These are phyloP conservation scores for Boletus edulis DNA, from an alignment of 768 basidiomycete species.

Conservation along the genomic window DNA sequence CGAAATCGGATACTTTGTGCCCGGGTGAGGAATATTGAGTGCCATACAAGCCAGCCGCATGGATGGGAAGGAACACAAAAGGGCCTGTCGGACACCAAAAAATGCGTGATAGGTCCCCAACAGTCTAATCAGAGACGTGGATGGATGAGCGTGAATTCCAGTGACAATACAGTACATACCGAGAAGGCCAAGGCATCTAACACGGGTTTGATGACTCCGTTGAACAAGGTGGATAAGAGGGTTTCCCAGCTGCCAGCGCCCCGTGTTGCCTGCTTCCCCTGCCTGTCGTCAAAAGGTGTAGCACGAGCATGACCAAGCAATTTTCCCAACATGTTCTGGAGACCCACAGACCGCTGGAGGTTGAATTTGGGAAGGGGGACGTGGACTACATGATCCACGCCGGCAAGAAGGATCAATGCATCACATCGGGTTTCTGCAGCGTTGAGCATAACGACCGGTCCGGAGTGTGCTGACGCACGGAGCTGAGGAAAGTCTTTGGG, in stretches of 20 bases:
- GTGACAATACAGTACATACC: neutral
- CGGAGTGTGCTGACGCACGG: neutral
- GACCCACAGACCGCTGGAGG: neutral
- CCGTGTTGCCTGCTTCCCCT: neutral
- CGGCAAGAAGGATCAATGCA: constrained; percentile 17
- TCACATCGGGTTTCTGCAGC: constrained; percentile 27
- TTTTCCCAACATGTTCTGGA: neutral
- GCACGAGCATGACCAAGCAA: neutral
- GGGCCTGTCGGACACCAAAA: neutral
- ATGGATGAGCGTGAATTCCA: too few species aligned
- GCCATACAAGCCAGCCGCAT: neutral
- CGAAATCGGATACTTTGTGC: neutral
- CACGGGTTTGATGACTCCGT: neutral
- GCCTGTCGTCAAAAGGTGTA: neutral
- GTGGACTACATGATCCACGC: neutral
- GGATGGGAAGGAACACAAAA: neutral
- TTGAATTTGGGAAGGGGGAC: constrained; percentile 2
- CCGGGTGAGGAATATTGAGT: neutral
- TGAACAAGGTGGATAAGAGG: constrained; percentile 5
- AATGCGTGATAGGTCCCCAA: neutral
- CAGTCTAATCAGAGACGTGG: neutral
- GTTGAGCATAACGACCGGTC: neutral
- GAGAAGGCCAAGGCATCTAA: constrained; percentile 1
- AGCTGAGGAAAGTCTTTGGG: constrained; percentile 1
- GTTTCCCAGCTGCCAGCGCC: neutral